Base-by-base conservation (phyloP, 208 protist species). In the Leishmania guyanensis region DNA sequence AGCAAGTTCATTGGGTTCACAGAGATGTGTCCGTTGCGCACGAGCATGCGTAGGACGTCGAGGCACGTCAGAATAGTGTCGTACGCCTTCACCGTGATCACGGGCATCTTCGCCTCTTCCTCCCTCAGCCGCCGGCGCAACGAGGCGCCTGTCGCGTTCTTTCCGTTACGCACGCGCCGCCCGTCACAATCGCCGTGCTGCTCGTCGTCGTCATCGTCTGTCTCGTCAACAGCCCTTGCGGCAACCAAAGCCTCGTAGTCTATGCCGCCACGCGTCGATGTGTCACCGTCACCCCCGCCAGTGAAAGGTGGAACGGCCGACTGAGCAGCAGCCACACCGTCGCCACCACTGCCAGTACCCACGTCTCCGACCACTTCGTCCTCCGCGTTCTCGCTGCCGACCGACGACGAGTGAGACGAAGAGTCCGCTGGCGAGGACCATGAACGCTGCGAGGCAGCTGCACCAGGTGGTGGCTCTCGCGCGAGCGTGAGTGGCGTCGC, bases 11-110 rank as follows among this genome's bases (percentile, higher is more conserved):
- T 83, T 14, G 79, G 83, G 75, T 83, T 86, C 75, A 86, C 79
- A 36, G 79, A 86, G 26, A 81, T 48, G 75, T 86, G 82, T 0
- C 68, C 78, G 39, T 86, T 78, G 77, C 82, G 82, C 20, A 86
- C 74, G 22, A 86, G 78, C 82, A 82, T 86, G 64, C 89, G 88
- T 39, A 96, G 84, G 39, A 92, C 80, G 50, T 79, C 77, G 33
- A 96, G 87, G 71, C 88, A 88, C 70, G 89, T 89, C 50, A 89
- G 70, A 9, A 96, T 77, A 16, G 90, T 79, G 43, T 80, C 78
- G 72, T 93, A 93, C 14, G 89, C 88, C 54, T 89, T 81, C 36
- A 90, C 88, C 3, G 81, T 87, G 26, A 92, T 71, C 1, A 81
- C 77, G 0, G 86, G 77, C 65, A 86, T 82, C 17, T 80, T 62